Percentiles rank a stretch among this genome's conserved stretches.
Evolutionary conservation across 2,329 filamentous ascomycete genomes (phyloP).

Genomic region (Epichloe elymi): DNA sequence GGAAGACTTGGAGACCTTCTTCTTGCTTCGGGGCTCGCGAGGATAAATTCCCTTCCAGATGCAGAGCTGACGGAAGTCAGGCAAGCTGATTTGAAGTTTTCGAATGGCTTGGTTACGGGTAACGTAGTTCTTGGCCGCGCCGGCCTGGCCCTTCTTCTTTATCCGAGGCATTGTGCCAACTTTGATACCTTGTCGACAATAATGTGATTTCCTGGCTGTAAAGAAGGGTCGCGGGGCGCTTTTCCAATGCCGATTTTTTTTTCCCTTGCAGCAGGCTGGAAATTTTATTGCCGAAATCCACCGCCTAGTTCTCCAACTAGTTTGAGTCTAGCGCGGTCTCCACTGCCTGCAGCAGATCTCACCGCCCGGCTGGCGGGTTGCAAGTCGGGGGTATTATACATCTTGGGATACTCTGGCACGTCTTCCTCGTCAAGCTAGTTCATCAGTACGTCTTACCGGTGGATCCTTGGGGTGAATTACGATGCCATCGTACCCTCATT

Average conservation of each 20-base stretch:
- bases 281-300: slow-evolving; percentile 22
- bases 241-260: slow-evolving; percentile 13
- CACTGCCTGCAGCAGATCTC: slow-evolving; percentile 7
- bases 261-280: slow-evolving; percentile 9
- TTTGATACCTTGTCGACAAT: slow-evolving; percentile 4
- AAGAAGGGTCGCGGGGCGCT: slow-evolving; percentile 20
- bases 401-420: too few relatives aligned
- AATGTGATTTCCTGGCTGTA: slow-evolving; percentile 7
- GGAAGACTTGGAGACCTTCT: slow-evolving; percentile 86
- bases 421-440: too few relatives aligned
- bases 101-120: slow-evolving; percentile 93
- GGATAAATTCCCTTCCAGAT: slow-evolving; percentile 99
- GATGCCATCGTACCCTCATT: too few relatives aligned
- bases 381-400: too few relatives aligned
- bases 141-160: slow-evolving; percentile 87
- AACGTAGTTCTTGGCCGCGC: slow-evolving; percentile 96
- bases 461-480: too few relatives aligned
- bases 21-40: slow-evolving; percentile 89
- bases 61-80: slow-evolving; percentile 94
- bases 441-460: too few relatives aligned
- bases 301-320: slow-evolving; percentile 12
- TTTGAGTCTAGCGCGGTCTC: slow-evolving; percentile 7
- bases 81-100: slow-evolving; percentile 93
- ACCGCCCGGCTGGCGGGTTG: slow-evolving; percentile 11
- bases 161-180: slow-evolving; percentile 50